Base-by-base conservation (phyloP, 805 yeast species). In the Kodamaea kakaduensis region DNA sequence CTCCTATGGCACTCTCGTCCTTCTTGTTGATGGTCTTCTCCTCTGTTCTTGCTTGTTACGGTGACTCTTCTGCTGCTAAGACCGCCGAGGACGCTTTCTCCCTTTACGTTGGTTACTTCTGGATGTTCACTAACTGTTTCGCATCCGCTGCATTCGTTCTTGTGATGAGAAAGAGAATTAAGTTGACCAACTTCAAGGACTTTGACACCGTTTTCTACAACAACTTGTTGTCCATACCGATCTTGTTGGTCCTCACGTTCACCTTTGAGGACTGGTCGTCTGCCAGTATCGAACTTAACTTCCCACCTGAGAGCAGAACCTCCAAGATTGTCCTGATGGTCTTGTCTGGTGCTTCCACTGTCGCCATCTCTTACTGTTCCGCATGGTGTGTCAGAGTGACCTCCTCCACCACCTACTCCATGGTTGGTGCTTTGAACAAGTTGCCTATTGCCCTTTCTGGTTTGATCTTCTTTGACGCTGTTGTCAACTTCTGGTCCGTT, bases 311-410 rank as follows among this genome's bases (percentile, higher is more conserved):
- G 31, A 69, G 75, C 50, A 76, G 89, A 59, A 62, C 69, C 45
- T 73, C 90, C 28, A 75, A 86, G 40, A 73, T 87, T 45, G 63
- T 81, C 29, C 81, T 87, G 51, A 89, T 93, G 96, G 54, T 93
- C 44, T 75, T 90, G 57, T 86, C 96, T 23, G 98, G 98, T 64
- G 77, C 85, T 50, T 82, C 95, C 29, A 83, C 97, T 20, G 95
- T 93, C 36, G 97, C 95, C 69, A 93, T 93, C 60, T 90, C 97
- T 29, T 93, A 93, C 77, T 87, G 96, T 66, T 88, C 97, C 9
- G 98, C 97, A 43, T 93, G 98, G 98, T 93, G 98, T 77, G 95
- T 93, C 47, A 86, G 98, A 71, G 97, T 93, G 46, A 93, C 98
- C 28, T 87, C 97, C 15, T 89, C 97, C 17, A 93, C 98, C 37